Conservation (phyloP, 257 asterid genomes). For the Lycium barbarum region DNA sequence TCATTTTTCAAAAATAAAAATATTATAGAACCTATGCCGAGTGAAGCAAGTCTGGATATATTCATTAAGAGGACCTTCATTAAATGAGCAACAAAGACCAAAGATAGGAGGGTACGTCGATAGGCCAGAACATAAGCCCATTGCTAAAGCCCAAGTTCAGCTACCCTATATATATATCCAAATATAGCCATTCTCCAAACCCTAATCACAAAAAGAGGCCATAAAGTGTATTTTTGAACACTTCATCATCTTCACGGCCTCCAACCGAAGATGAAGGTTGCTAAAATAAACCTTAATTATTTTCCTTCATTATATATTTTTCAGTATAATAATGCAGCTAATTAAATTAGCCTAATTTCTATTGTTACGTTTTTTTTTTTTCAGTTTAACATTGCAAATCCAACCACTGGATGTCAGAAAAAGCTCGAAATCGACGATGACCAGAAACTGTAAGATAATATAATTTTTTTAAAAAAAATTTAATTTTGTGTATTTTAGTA, state of each 20-base stretch:
- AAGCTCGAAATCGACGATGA: constrained; percentile 26
- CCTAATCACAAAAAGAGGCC: constrained; percentile 13
- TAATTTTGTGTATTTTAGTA: neutral
- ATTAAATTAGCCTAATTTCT: neutral
- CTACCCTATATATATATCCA: neutral
- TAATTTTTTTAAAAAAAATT: too few species aligned
- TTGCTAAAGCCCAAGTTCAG: neutral
- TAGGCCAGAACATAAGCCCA: neutral
- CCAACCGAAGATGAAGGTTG: constrained; percentile 25
- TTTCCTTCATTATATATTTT: neutral
- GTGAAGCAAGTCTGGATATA: too few species aligned
- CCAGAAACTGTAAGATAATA: constrained; percentile 25
- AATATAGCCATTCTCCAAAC: neutral
- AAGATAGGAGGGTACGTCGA: too few species aligned
- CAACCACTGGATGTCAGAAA: constrained; percentile 28
- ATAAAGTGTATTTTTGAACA: neutral
- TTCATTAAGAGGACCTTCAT: too few species aligned
- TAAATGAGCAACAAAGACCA: too few species aligned
- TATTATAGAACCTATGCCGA: too few species aligned
- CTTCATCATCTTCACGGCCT: constrained; percentile 14
- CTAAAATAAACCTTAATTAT: neutral
- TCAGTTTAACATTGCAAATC: constrained; percentile 30
- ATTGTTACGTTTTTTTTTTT: neutral
- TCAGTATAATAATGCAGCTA: neutral
- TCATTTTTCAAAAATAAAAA: too few species aligned